These are phyloP conservation scores for Cyclotella cryptica DNA, from an alignment of 108 stramenopile genomes.

Conservation along the genomic window DNA sequence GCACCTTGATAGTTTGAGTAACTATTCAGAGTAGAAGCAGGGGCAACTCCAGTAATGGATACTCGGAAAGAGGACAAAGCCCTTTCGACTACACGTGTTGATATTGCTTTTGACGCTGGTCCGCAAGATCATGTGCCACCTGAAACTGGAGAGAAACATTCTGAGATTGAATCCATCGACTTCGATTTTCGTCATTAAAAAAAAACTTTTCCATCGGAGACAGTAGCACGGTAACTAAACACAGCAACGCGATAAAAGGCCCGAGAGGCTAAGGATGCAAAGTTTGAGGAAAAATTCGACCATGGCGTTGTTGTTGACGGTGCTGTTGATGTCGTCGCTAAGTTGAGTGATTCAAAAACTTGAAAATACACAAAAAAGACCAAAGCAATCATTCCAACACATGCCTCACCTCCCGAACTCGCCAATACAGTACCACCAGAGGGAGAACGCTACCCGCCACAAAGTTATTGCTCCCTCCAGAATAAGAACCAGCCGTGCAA, in stretches of 20 bases:
- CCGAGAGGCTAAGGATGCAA: conserved; percentile 63
- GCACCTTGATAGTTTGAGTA: conserved; percentile 20
- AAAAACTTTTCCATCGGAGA: conserved; percentile 34
- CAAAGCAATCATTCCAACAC: too few relatives aligned
- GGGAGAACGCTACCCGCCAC: neutral
- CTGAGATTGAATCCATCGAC: conserved; percentile 42
- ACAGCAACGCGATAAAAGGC: conserved; percentile 80
- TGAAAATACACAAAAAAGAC: too few relatives aligned
- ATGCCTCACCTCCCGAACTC: conserved; percentile 1
- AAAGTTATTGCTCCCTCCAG: neutral
- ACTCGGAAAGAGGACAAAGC: conserved; percentile 43
- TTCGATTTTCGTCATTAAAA: conserved; percentile 7
- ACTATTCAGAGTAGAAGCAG: conserved; percentile 19
- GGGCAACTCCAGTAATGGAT: conserved; percentile 9
- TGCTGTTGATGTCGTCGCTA: neutral
- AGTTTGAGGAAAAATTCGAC: conserved; percentile 50
- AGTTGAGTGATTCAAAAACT: neutral
- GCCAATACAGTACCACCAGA: too few relatives aligned
- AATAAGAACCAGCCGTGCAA: neutral
- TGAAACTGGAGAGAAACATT: conserved; percentile 56
- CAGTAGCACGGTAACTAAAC: conserved; percentile 56
- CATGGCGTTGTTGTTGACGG: conserved; percentile 2
- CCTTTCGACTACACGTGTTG: conserved; percentile 76
- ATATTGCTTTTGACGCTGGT: conserved; percentile 25
- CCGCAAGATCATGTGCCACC: conserved; percentile 35